Conservation (phyloP, 495 filamentous ascomycete species). For the Bathelium albidoporum region DNA sequence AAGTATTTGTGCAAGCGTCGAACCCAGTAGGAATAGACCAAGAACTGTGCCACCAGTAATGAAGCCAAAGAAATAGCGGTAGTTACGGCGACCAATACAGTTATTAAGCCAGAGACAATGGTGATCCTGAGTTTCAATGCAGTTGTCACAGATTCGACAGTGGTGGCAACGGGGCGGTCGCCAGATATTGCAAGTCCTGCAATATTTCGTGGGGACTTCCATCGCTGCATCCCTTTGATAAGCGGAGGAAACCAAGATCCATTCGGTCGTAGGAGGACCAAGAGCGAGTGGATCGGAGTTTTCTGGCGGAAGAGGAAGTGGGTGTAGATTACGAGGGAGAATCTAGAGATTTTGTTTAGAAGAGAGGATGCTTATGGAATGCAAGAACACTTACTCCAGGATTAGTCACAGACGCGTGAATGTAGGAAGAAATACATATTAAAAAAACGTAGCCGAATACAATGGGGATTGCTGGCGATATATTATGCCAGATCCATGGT, state of each 20-base stretch:
- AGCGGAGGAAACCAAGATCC: slow-evolving; percentile 77
- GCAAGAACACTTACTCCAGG: slow-evolving; percentile 60
- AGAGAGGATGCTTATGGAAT: slow-evolving; percentile 17
- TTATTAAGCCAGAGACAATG: slow-evolving; percentile 99
- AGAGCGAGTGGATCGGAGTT: slow-evolving; percentile 68
- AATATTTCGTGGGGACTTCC: slow-evolving; percentile 96
- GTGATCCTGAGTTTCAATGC: slow-evolving; percentile 94
- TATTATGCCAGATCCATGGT: slow-evolving; percentile 79
- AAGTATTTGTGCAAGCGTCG: slow-evolving; percentile 68
- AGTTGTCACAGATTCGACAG: slow-evolving; percentile 93
- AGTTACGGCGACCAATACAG: slow-evolving; percentile 93
- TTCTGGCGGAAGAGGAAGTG: slow-evolving; percentile 46
- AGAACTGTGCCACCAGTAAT: slow-evolving; percentile 66
- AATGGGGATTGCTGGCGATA: slow-evolving; percentile 87
- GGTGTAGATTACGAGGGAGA: slow-evolving; percentile 72
- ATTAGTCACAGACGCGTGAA: slow-evolving; percentile 84
- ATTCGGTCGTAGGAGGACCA: slow-evolving; percentile 78
- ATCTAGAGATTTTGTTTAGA: slow-evolving; percentile 42
- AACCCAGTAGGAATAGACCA: slow-evolving; percentile 61
- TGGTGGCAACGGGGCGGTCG: slow-evolving; percentile 91
- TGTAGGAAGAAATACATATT: slow-evolving; percentile 81
- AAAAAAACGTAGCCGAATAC: slow-evolving; percentile 83
- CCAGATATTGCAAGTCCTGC: slow-evolving; percentile 94
- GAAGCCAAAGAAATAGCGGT: slow-evolving; percentile 94
- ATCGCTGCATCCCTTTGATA: slow-evolving; percentile 67